Conservation (phyloP, 176 grass and related monocot species). For the Phoenix roebelenii region DNA sequence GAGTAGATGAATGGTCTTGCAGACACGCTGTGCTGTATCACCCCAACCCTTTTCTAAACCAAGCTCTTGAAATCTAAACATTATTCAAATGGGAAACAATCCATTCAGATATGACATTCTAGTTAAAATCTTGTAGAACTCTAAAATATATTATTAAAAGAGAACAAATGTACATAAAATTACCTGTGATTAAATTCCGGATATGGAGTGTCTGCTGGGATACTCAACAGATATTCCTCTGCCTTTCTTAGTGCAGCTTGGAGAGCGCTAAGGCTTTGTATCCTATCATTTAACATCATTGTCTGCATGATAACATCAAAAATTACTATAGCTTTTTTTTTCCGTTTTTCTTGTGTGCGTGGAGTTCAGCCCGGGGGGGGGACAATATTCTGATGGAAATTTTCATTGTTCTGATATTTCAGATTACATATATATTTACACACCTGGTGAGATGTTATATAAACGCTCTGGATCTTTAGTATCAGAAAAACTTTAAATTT, state of each 20-base stretch:
- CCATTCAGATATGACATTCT: background rate
- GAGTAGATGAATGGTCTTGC: conserved; percentile 68
- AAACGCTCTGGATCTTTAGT: no score
- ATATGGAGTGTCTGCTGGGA: conserved; percentile 68
- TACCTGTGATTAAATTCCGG: conserved; percentile 73
- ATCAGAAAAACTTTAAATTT: no score
- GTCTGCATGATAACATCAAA: conserved; percentile 38
- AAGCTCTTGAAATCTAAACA: conserved; percentile 69
- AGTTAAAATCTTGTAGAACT: no score
- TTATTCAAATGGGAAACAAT: conserved; percentile 6
- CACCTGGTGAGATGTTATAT: no score
- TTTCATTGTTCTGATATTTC: no score
- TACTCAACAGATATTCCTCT: conserved; percentile 51
- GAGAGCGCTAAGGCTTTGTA: conserved; percentile 75
- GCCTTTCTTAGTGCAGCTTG: conserved; percentile 82
- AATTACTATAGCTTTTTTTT: background rate
- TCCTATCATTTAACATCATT: conserved; percentile 95
- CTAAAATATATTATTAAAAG: no score
- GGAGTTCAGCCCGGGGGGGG: no score
- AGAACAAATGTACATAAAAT: background rate
- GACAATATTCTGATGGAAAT: no score
- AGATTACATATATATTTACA: no score
- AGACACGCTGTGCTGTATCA: conserved; percentile 58
- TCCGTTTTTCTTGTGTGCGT: no score
- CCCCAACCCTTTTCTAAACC: conserved; percentile 98